phyloP scores from a whole-genome alignment of 495 filamentous ascomycete species.

The Trichoderma virens region DNA sequence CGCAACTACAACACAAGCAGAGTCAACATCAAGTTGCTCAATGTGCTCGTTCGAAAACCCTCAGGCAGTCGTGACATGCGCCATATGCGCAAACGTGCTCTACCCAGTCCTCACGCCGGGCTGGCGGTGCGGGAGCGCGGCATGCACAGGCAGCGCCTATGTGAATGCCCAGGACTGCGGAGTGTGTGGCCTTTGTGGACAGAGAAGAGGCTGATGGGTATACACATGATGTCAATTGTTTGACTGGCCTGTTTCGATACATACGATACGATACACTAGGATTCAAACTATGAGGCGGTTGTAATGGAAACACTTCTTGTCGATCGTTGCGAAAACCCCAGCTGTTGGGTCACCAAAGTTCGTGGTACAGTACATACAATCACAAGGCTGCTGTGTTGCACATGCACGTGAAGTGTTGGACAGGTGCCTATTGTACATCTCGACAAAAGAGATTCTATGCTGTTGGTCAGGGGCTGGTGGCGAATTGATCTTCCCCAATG shows the following conservation, averaged over 20 bases:
- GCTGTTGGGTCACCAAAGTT: too few species aligned
- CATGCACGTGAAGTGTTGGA: background rate
- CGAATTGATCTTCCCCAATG: background rate
- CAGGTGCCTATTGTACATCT: background rate
- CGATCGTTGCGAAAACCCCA: too few species aligned
- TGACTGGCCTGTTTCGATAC: too few species aligned
- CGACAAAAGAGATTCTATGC: background rate
- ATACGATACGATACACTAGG: too few species aligned
- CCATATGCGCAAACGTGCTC: constrained; percentile 59
- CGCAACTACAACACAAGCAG: background rate
- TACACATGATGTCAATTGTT: too few species aligned
- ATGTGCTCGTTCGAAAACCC: constrained; percentile 59
- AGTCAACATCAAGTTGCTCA: constrained; percentile 33
- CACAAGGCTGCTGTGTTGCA: background rate
- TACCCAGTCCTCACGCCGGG: constrained; percentile 36
- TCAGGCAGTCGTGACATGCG: constrained; percentile 43
- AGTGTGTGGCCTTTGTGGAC: constrained; percentile 59
- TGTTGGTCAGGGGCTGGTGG: background rate
- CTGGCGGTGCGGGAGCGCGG: constrained; percentile 52
- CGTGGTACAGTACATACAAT: too few species aligned
- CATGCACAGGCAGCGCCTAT: constrained; percentile 48
- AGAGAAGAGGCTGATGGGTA: background rate
- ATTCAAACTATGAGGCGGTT: too few species aligned
- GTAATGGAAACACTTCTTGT: too few species aligned
- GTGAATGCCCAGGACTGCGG: constrained; percentile 58